These are phyloP conservation scores for Fraxinus anomala DNA, from an alignment of 257 asterid species.

Conservation along the genomic window DNA sequence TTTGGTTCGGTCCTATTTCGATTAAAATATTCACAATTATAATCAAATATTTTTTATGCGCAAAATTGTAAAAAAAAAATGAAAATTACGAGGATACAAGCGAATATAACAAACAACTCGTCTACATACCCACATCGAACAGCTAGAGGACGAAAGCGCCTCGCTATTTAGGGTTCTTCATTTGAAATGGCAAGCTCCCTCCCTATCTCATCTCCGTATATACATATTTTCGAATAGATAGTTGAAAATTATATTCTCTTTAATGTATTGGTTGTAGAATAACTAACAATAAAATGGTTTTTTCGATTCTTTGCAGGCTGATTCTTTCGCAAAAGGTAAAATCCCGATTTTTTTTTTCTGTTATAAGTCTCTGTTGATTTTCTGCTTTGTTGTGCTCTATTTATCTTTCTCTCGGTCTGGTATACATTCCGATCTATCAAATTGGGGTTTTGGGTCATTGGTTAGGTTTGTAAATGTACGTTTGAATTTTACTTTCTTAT, in stretches of 20 bases:
- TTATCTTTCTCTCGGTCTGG: neutral
- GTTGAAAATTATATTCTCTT: neutral
- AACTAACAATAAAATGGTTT: neutral
- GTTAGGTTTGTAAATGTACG: neutral
- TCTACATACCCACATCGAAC: neutral
- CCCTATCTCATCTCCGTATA: neutral
- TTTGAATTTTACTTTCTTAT: neutral
- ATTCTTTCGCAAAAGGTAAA: conserved; percentile 74
- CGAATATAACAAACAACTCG: neutral
- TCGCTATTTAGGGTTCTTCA: neutral
- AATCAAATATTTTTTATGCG: neutral
- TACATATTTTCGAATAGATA: neutral
- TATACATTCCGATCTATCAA: neutral
- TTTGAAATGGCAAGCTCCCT: conserved; percentile 1
- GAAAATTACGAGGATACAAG: neutral
- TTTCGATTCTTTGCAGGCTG: conserved; percentile 57
- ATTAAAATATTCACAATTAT: too few relatives aligned
- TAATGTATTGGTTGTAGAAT: neutral
- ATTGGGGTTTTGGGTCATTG: neutral
- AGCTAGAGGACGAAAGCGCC: neutral
- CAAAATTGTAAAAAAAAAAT: too few relatives aligned
- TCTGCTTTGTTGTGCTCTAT: conserved; percentile 17
- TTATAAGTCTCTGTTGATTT: neutral
- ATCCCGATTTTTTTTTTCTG: neutral
- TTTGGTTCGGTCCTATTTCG: too few relatives aligned